Base-by-base conservation (phyloP, 2,329 filamentous ascomycete genomes). In the Furcasterigmium sp. region DNA sequence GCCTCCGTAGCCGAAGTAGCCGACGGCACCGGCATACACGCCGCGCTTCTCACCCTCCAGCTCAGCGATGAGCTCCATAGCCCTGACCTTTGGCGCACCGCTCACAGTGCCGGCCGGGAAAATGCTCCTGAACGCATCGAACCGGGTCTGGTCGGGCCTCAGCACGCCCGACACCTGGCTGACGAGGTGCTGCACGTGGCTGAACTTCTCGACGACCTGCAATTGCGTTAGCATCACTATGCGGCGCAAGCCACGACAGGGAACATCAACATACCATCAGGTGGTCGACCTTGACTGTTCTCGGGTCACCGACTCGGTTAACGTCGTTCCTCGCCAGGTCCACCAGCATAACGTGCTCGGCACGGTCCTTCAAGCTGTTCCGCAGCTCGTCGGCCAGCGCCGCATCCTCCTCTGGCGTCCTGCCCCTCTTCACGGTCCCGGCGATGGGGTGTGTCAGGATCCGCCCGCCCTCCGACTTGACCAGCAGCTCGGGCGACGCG, bases 401-500 rank as follows among this genome's bases (percentile, higher is more conserved):
- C 52, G 85, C 82, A 60, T 98, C 93, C 58, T 96, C 88, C 58
- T 88, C 85, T 3, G 82, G 70, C 2, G 84, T 88, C 56, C 80
- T 80, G 47, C 91, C 91, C 54, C 93, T 82, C 67, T 87, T 90
- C 44, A 97, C 90, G 0, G 93, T 98, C 43, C 93, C 93, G 11
- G 93, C 93, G 60, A 98, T 98, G 8, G 93, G 91, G 64, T 98
- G 93, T 19, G 91, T 97, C 59, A 97, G 89, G 60, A 98, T 86
- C 42, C 88, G 80, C 20, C 90, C 88, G 30, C 76, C 77, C 59
- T 95, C 90, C 51, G 86, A 83, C 69, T 96, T 96, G 57, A 95
- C 91, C 37, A 98, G 80, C 48, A 97, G 79, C 68, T 98, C 93
- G 2, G 93, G 93, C 45, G 88, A 95, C 30, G 93, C 93, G 46